Evolutionary conservation across 106 monocot genomes (phyloP), one percentile per base, ranked within the genome.

Genomic region (Alisma plantagoaquatica): DNA sequence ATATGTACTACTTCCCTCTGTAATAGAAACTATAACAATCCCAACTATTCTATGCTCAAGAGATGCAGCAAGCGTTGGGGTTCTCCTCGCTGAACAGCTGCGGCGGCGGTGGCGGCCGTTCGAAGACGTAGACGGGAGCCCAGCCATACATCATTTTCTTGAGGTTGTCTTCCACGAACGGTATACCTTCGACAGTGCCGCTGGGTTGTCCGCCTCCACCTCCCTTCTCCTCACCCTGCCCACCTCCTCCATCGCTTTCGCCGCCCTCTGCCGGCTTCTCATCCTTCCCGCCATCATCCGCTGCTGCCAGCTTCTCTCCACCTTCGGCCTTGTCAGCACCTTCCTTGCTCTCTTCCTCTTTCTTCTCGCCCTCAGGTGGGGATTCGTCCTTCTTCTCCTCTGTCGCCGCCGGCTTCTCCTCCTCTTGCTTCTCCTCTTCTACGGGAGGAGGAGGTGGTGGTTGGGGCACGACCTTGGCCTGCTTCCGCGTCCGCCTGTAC

Each of bases 51-150:
- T n/a, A n/a, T n/a, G n/a, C n/a, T 67, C 66, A 87, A 18, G 78
- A 78, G 29, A 93, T 83, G 72, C 64, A 82, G 30, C 92, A 93
- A 2, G 92, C 92, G 67, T 93, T 93, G 3, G 92, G 92, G 23
- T 93, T 93, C 79, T 93, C 92, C 28, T 93, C 92, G 21, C 92
- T 93, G 69, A 93, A 93, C 15, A 87, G 18, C 60, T 93, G 92
- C 1, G 92, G 87, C 1, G 92, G 87, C n/a, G 86, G 78, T 2
- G 47, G 72, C 43, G 53, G 77, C 31, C 31, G 63, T 14, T 82
- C 68, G 6, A 80, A 23, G 23, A 72, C 49, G 46, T 79, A 75
- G n/a, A 82, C 46, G 1, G 83, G 79, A 46, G 68, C 63, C 7
- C 30, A 10, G 43, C 73, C 79, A 31, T 86, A 76, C 71, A 77